Conservation (phyloP, 2,329 filamentous ascomycete genomes). For the Sarocladium brachiariae region DNA sequence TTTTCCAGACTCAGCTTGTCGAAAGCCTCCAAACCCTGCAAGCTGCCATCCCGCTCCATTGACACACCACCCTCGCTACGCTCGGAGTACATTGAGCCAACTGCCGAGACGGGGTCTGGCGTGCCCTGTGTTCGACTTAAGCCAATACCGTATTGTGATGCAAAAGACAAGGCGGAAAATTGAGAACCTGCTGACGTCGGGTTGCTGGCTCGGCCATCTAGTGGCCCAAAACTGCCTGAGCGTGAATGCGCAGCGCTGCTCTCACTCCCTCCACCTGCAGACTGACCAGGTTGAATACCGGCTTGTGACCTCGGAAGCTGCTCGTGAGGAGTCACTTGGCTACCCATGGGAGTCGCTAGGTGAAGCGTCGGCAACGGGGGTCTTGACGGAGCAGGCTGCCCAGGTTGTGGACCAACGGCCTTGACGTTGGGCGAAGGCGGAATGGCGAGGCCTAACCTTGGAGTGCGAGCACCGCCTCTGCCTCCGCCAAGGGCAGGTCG, state of each 20-base stretch:
- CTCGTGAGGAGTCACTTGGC: conserved; percentile 64
- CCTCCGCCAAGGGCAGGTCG: conserved; percentile 73
- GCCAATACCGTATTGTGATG: conserved; percentile 63
- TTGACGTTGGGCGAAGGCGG: conserved; percentile 79
- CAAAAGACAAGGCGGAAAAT: conserved; percentile 77
- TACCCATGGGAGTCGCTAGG: conserved; percentile 83
- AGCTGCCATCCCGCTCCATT: conserved; percentile 79
- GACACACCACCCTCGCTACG: conserved; percentile 64
- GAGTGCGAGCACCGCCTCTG: conserved; percentile 57
- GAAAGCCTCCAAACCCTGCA: conserved; percentile 69
- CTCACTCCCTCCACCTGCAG: conserved; percentile 72
- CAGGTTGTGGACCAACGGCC: conserved; percentile 51
- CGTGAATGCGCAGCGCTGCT: conserved; percentile 72
- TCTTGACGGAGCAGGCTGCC: conserved; percentile 26
- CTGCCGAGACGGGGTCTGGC: conserved; percentile 81
- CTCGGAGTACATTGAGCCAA: conserved; percentile 78
- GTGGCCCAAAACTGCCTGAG: conserved; percentile 73
- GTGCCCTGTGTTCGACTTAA: conserved; percentile 58
- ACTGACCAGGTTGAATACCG: conserved; percentile 52
- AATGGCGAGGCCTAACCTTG: conserved; percentile 81
- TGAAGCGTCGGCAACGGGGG: conserved; percentile 71
- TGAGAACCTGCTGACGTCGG: conserved; percentile 84
- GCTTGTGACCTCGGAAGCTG: conserved; percentile 45
- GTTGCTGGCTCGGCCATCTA: conserved; percentile 70
- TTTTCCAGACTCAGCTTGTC: conserved; percentile 78